Conservation (phyloP, 2,329 filamentous ascomycete species). For the Penicillium sp. region DNA sequence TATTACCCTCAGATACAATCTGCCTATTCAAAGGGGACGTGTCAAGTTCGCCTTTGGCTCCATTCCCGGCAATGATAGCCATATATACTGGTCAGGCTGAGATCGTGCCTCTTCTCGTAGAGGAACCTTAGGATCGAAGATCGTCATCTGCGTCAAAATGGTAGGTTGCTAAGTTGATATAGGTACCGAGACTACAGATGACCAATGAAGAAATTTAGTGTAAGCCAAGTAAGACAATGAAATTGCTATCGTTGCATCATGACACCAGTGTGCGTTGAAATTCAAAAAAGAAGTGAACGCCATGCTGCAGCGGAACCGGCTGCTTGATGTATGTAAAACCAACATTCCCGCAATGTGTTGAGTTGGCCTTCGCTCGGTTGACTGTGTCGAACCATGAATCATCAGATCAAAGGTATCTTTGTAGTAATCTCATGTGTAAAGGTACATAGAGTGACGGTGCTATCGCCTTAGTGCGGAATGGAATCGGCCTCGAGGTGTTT, state of each 20-base stretch:
- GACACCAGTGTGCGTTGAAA: not conserved
- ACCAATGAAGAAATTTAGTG: not conserved
- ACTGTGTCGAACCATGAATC: not conserved
- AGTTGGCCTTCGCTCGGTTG: not conserved
- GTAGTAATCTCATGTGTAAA: not conserved
- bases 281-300: not conserved
- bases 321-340: slow-evolving; percentile 4
- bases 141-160: slow-evolving; percentile 7
- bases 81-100: slow-evolving; percentile 12
- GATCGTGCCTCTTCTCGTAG: slow-evolving; percentile 14
- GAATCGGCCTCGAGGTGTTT: not conserved
- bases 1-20: slow-evolving; percentile 18
- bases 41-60: slow-evolving; percentile 24
- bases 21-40: slow-evolving; percentile 27
- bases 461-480: not conserved
- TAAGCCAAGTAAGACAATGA: not conserved
- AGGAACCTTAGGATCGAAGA: slow-evolving; percentile 11
- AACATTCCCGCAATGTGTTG: not conserved
- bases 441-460: not conserved
- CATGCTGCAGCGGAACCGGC: slow-evolving; percentile 9
- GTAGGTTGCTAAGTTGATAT: not conserved
- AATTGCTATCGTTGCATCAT: slow-evolving; percentile 6
- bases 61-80: slow-evolving; percentile 15
- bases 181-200: not conserved
- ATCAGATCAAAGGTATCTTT: not conserved